Percentiles rank a stretch among this genome's conserved stretches.
Conservation (phyloP, 2,329 filamentous ascomycete genomes). For the Aspergillus vadensis region DNA sequence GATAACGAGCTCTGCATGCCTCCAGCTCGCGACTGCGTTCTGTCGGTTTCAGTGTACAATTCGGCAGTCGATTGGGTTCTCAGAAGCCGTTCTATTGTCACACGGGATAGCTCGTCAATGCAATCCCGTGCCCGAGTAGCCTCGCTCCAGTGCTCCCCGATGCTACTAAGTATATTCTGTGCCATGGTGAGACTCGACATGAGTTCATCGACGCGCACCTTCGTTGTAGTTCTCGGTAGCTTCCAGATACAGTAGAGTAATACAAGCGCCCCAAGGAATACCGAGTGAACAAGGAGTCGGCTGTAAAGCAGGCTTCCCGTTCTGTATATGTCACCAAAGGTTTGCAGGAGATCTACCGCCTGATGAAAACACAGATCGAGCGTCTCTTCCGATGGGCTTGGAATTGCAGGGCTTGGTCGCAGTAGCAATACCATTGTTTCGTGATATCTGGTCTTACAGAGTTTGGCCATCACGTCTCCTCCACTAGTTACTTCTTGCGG, state of each 20-base stretch:
- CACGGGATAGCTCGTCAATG: constrained; percentile 31
- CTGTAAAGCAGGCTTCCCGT: constrained; percentile 51
- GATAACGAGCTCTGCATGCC: background rate
- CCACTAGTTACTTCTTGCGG: constrained; percentile 26
- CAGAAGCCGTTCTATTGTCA: constrained; percentile 29
- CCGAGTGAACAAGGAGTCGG: constrained; percentile 53
- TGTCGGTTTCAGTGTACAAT: background rate
- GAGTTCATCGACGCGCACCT: constrained; percentile 43
- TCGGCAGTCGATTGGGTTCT: constrained; percentile 5
- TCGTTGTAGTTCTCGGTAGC: constrained; percentile 45
- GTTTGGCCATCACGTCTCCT: constrained; percentile 19
- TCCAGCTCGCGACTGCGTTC: background rate
- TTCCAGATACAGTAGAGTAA: constrained; percentile 56
- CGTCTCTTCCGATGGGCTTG: constrained; percentile 46
- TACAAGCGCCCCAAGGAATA: constrained; percentile 53
- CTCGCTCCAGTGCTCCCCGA: constrained; percentile 56
- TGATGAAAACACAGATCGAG: constrained; percentile 49
- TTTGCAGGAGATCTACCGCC: constrained; percentile 44
- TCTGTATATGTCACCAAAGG: constrained; percentile 50
- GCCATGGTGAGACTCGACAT: constrained; percentile 47
- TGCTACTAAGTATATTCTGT: constrained; percentile 53
- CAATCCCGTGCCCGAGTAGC: constrained; percentile 40
- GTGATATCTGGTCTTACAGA: constrained; percentile 53
- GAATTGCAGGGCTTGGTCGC: constrained; percentile 56
- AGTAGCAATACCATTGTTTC: constrained; percentile 53